Conservation (phyloP, 306 rosid species). For the Fragaria nilgerrensis region DNA sequence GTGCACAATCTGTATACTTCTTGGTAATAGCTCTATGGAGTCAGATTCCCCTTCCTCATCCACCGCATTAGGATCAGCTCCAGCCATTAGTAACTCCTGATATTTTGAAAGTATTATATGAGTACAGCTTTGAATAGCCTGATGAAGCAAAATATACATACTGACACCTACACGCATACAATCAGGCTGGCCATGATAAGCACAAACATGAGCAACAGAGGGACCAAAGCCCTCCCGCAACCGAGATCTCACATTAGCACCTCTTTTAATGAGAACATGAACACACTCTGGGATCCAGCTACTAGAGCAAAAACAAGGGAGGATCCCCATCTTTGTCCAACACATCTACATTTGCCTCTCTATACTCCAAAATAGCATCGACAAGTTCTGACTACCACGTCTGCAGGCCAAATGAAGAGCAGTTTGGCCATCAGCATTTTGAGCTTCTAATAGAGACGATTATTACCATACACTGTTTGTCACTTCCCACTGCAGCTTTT, state of each 20-base stretch:
- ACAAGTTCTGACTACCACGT: conserved; percentile 89
- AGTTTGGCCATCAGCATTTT: conserved; percentile 91
- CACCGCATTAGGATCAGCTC: conserved; percentile 93
- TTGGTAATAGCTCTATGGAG: conserved; percentile 90
- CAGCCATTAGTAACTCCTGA: conserved; percentile 90
- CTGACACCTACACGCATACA: conserved; percentile 87
- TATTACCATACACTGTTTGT: conserved; percentile 46
- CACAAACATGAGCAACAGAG: conserved; percentile 96
- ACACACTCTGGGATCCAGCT: conserved; percentile 98
- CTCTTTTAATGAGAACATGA: conserved; percentile 65
- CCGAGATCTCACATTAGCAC: conserved; percentile 81
- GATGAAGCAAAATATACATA: conserved; percentile 19
- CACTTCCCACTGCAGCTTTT: conserved; percentile 64
- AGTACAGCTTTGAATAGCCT: conserved; percentile 20
- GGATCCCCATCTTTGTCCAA: conserved; percentile 98
- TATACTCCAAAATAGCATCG: conserved; percentile 72
- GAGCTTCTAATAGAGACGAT: conserved; percentile 76
- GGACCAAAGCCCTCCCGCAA: conserved; percentile 94
- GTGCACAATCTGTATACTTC: conserved; percentile 92
- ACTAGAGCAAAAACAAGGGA: conserved; percentile 97
- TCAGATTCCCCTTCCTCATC: conserved; percentile 98
- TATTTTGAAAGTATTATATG: conserved; percentile 27
- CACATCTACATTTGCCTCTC: conserved; percentile 86
- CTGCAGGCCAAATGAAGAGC: conserved; percentile 98
- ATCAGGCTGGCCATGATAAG: conserved; percentile 98